These are phyloP conservation scores for Botrytis hyacinthi DNA, from an alignment of 2,329 filamentous ascomycete species.

Conservation along the genomic window DNA sequence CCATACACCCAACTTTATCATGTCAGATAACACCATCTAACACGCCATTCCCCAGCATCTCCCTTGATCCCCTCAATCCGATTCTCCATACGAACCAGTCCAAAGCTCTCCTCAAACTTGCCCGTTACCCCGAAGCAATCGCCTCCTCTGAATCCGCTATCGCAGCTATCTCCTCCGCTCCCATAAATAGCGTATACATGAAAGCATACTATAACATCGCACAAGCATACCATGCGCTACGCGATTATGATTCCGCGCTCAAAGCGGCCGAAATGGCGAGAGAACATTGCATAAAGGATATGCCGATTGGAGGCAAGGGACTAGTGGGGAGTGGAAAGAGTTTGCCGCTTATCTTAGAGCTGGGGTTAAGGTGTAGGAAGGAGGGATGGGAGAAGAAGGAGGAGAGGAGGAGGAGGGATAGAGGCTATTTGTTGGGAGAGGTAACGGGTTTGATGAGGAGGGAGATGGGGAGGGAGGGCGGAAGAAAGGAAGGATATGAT, in stretches of 20 bases:
- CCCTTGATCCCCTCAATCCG: conserved; percentile 73
- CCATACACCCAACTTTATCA: not conserved
- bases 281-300: conserved; percentile 9
- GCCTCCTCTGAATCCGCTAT: conserved; percentile 76
- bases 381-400: conserved; percentile 80
- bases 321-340: conserved; percentile 32
- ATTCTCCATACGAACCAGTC: conserved; percentile 87
- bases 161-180: conserved; percentile 35
- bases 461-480: conserved; percentile 46
- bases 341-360: conserved; percentile 66
- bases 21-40: conserved; percentile 9
- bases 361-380: conserved; percentile 80
- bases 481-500: conserved; percentile 42
- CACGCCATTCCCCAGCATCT: conserved; percentile 56
- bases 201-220: conserved; percentile 84
- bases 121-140: conserved; percentile 71
- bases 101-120: conserved; percentile 73
- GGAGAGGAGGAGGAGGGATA: conserved; percentile 54
- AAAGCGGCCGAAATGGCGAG: conserved; percentile 7
- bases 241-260: conserved; percentile 8
- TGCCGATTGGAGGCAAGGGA: conserved; percentile 60
- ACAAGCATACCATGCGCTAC: conserved; percentile 56
- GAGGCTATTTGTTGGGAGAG: conserved; percentile 58
- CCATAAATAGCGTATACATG: conserved; percentile 46
- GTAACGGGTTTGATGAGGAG: conserved; percentile 52